Evolutionary conservation across 768 basidiomycete genomes (phyloP).

Genomic region (Artomyces pyxidatus): DNA sequence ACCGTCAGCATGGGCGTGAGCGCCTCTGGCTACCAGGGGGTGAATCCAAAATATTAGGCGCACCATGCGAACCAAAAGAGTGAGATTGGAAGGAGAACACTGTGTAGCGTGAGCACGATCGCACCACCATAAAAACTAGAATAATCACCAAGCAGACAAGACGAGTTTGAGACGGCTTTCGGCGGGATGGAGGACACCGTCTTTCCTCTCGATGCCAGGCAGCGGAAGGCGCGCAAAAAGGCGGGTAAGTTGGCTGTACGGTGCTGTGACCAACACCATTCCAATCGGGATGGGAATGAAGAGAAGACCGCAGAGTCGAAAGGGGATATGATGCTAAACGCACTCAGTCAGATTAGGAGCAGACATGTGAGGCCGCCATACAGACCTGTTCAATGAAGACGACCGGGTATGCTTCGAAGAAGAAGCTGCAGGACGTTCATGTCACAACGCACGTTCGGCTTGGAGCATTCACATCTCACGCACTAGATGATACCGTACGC

Average conservation of each 20-base stretch:
- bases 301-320: slow-evolving; percentile 17
- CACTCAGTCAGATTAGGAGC: neutral
- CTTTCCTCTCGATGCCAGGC: slow-evolving; percentile 10
- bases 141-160: slow-evolving; percentile 15
- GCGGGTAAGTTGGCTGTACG: slow-evolving; percentile 5
- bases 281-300: slow-evolving; percentile 17
- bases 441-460: neutral
- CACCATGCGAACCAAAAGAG: slow-evolving; percentile 22
- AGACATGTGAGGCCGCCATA: neutral
- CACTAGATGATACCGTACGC: slow-evolving; percentile 21
- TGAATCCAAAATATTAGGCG: neutral
- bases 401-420: slow-evolving; percentile 18
- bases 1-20: no score
- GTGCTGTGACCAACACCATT: slow-evolving; percentile 10
- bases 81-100: slow-evolving; percentile 15
- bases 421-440: slow-evolving; percentile 11
- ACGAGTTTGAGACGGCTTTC: slow-evolving; percentile 17
- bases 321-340: slow-evolving; percentile 13
- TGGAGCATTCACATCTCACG: neutral
- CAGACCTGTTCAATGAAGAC: slow-evolving; percentile 17
- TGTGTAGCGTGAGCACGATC: neutral
- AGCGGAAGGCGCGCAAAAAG: slow-evolving; percentile 11
- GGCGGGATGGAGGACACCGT: neutral
- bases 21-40: neutral
- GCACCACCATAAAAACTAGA: no score